Conservation (phyloP, 225 moss, liverwort and hornwort species). For the Ulota crispa region DNA sequence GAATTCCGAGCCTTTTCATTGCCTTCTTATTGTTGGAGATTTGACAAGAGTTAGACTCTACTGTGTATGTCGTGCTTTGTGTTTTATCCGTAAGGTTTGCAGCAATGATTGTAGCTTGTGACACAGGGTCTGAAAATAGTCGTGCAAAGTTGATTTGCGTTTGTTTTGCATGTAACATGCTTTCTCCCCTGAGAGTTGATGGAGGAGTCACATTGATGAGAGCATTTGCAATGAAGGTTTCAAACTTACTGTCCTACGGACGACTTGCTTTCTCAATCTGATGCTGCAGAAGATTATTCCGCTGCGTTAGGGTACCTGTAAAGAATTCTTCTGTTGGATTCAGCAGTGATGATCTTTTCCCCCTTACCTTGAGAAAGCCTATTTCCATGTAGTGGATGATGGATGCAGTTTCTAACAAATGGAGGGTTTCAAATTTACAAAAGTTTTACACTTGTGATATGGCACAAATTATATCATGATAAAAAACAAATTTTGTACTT, state of each 20-base stretch:
- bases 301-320: neutral
- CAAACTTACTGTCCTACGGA: too few relatives aligned
- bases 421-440: too few relatives aligned
- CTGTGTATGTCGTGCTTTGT: neutral
- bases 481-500: too few relatives aligned
- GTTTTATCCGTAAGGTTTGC: neutral
- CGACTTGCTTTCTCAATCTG: neutral
- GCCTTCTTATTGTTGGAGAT: neutral
- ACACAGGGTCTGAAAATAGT: neutral
- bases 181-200: neutral
- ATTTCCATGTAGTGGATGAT: too few relatives aligned
- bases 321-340: neutral
- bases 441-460: too few relatives aligned
- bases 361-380: too few relatives aligned
- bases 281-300: neutral
- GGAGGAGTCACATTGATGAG: neutral
- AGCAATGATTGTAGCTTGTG: neutral
- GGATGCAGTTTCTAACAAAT: too few relatives aligned
- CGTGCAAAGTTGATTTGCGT: neutral
- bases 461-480: too few relatives aligned
- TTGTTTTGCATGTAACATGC: neutral
- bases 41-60: neutral
- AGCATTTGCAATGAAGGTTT: neutral
- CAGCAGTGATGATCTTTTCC: neutral
- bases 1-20: slow-evolving; percentile 1